Evolutionary conservation across 352 stramenopile genomes (phyloP).

Genomic region (Phytophthora hybrid): DNA sequence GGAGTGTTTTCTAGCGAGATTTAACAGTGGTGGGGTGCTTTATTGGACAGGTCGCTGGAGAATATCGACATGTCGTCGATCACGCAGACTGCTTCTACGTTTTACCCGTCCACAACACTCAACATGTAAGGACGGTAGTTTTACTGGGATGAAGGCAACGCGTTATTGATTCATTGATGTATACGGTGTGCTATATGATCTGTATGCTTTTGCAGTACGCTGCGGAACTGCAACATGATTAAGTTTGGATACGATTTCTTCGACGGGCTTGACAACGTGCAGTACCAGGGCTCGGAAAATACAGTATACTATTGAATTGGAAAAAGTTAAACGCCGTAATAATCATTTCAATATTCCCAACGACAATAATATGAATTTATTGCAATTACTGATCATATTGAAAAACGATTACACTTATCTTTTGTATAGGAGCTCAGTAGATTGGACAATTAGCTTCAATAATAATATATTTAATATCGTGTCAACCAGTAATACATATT

Average conservation of each 20-base stretch:
- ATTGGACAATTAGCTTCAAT: too few relatives aligned
- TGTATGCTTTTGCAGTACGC: constrained; percentile 28
- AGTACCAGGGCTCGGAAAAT: too few relatives aligned
- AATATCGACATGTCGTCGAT: constrained; percentile 47
- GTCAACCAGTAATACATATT: too few relatives aligned
- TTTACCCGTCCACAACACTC: constrained; percentile 36
- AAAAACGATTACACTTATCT: too few relatives aligned
- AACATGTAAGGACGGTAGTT: constrained; percentile 32
- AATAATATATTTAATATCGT: too few relatives aligned
- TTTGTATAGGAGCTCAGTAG: too few relatives aligned
- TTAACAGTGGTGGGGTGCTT: background rate
- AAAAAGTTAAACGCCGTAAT: too few relatives aligned
- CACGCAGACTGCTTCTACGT: constrained; percentile 36
- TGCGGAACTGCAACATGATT: constrained; percentile 58
- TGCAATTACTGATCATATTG: too few relatives aligned
- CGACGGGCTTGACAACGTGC: constrained; percentile 25
- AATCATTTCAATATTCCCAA: too few relatives aligned
- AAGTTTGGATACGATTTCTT: constrained; percentile 51
- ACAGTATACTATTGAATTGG: too few relatives aligned
- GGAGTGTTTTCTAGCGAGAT: background rate
- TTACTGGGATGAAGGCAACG: background rate
- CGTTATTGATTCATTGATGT: background rate
- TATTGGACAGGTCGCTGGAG: constrained; percentile 25
- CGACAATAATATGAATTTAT: too few relatives aligned
- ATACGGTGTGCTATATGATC: background rate